Conservation (phyloP, 495 filamentous ascomycete species). For the Penicillium paxilli region DNA sequence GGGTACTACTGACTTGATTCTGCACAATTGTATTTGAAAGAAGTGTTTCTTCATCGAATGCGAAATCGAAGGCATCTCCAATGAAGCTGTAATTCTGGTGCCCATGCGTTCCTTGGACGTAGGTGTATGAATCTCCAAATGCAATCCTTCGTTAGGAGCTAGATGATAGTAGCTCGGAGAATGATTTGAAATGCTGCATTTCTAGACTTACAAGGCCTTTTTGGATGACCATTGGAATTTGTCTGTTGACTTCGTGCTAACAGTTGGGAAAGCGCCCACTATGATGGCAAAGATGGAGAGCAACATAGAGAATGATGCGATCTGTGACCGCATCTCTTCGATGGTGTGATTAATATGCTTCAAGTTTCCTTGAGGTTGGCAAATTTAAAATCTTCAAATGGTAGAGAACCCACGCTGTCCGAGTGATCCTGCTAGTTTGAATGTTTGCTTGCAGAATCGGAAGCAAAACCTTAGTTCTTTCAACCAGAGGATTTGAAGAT, state of each 20-base stretch:
- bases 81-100: conserved; percentile 52
- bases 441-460: too few relatives aligned
- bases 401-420: too few relatives aligned
- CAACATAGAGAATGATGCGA: neutral
- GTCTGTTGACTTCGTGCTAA: conserved; percentile 1
- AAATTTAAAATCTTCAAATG: too few relatives aligned
- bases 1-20: conserved; percentile 38
- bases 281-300: neutral
- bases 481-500: too few relatives aligned
- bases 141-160: conserved; percentile 23
- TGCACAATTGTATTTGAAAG: conserved; percentile 50
- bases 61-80: conserved; percentile 39
- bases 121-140: conserved; percentile 60
- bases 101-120: conserved; percentile 50
- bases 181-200: neutral
- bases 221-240: conserved; percentile 36
- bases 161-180: neutral
- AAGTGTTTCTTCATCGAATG: conserved; percentile 38
- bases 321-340: neutral
- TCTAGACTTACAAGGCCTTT: conserved; percentile 26
- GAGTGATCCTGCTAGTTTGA: too few relatives aligned
- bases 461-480: too few relatives aligned
- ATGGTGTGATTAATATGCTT: too few relatives aligned
- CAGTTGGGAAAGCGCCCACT: conserved; percentile 3
- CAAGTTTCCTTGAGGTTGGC: too few relatives aligned